These are phyloP conservation scores for Aegilops longissima DNA, from an alignment of 176 grass and related monocot species.

Conservation along the genomic window DNA sequence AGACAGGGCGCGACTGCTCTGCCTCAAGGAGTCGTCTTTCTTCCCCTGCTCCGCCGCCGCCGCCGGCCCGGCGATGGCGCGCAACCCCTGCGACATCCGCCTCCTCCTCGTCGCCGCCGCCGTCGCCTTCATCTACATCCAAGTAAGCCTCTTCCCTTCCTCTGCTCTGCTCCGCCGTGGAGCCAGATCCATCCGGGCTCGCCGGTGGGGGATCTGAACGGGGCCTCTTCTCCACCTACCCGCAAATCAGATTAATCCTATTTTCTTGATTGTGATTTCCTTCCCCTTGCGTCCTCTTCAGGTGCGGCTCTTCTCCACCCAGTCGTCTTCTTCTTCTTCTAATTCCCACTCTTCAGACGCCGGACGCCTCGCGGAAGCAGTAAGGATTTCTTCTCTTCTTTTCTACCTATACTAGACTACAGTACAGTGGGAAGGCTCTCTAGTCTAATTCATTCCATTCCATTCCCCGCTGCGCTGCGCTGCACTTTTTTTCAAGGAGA, in stretches of 20 bases:
- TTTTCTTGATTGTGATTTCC: neutral
- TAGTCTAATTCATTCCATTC: neutral
- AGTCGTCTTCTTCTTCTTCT: slow-evolving; percentile 36
- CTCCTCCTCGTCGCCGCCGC: slow-evolving; percentile 66
- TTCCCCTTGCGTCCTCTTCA: neutral
- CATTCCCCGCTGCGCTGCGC: too few relatives aligned
- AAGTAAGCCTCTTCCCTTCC: neutral
- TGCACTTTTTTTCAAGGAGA: slow-evolving; percentile 36
- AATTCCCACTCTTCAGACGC: slow-evolving; percentile 38
- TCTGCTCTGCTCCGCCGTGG: neutral
- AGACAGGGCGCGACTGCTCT: too few relatives aligned
- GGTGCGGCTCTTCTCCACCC: slow-evolving; percentile 78
- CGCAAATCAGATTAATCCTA: neutral
- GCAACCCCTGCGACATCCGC: slow-evolving; percentile 61
- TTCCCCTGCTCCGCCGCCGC: neutral
- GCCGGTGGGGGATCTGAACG: neutral
- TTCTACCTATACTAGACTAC: neutral
- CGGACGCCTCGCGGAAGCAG: slow-evolving; percentile 63
- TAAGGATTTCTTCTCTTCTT: slow-evolving; percentile 22
- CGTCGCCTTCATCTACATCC: slow-evolving; percentile 89
- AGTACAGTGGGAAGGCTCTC: too few relatives aligned
- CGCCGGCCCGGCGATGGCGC: slow-evolving; percentile 48
- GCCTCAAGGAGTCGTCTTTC: neutral
- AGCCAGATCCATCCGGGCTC: neutral
- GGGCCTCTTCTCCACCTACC: neutral